Base-by-base conservation (phyloP, 1,284 basidiomycete species). In the Boletus smithii region DNA sequence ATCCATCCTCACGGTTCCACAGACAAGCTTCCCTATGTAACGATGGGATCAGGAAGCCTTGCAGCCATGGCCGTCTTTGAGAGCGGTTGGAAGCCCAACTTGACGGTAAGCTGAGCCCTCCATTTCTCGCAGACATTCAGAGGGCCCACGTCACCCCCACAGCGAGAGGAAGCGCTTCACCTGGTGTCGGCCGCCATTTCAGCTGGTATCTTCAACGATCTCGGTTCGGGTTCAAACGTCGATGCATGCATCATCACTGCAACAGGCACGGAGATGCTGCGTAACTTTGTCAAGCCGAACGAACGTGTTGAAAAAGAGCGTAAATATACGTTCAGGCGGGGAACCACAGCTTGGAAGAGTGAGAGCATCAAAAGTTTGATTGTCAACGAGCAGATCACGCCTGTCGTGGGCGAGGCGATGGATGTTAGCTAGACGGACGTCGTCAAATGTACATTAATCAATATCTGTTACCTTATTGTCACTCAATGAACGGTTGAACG, bases 61-160 rank as follows among this genome's bases (percentile, higher is more conserved):
- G 97, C 97, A 3, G 97, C 95, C 20, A 99, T 99, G 97, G 92
- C 95, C 13, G 88, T 99, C 11, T 99, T 99, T 59, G 97, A 99
- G 68, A 84, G 80, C 45, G 69, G 76, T 11, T 99, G 94, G 94
- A 79, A 76, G 61, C 77, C 91, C 33, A 74, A 91, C 65, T 83
- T 99, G 83, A 78, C 81, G 59, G 89, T 91, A 51, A 58, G 79
- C 63, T 29, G 11, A 26, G 23, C 23, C 14, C 9, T 17, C 17
- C 2, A 0, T 17, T 27, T 37, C 18, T 31, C 10, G 22, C 18
- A 8, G n/a, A 16, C 9, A 30, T 13, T 10, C 30, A 0, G 3
- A n/a, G 3, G 9, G 35, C 55, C 63, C 35, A 61, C 35, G 23
- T 42, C 42, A 37, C 39, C 38, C n/a, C 23, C 16, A 41, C 68